phyloP scores from a whole-genome alignment of 495 filamentous ascomycete species.

The Podospora didyma region DNA sequence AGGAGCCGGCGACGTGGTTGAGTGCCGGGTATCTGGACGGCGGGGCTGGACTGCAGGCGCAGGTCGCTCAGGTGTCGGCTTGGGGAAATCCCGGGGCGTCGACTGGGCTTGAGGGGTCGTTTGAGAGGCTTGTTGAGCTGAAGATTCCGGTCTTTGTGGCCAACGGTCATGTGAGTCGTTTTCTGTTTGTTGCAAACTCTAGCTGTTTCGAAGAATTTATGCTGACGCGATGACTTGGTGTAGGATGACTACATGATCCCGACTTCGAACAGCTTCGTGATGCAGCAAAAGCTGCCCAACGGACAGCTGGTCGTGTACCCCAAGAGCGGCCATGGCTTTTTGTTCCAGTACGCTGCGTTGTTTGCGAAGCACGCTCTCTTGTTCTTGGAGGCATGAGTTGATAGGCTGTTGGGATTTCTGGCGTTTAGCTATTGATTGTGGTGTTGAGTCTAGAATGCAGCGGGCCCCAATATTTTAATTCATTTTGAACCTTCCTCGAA shows the following conservation, averaged over 20 bases:
- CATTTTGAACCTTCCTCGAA: no score
- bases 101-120: constrained; percentile 14
- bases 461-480: no score
- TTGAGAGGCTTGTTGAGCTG: constrained; percentile 24
- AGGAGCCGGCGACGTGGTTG: constrained; percentile 6
- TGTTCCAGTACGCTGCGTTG: constrained; percentile 23
- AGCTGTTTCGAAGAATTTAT: not conserved
- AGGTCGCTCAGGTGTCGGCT: constrained; percentile 2
- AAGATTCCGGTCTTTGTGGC: constrained; percentile 30
- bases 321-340: constrained; percentile 26
- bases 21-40: constrained; percentile 15
- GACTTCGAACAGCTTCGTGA: constrained; percentile 25
- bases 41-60: constrained; percentile 11
- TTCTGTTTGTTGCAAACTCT: constrained; percentile 7
- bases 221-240: not conserved
- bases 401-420: no score
- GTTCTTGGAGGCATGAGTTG: constrained; percentile 9
- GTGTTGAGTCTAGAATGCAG: no score
- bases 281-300: constrained; percentile 27
- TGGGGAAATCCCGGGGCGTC: constrained; percentile 7
- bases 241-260: constrained; percentile 27
- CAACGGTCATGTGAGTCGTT: constrained; percentile 18
- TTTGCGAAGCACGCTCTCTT: constrained; percentile 15
- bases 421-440: no score
- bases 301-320: constrained; percentile 31